phyloP scores from a whole-genome alignment of 2,329 filamentous ascomycete genomes.

The Biscogniauxia mediterranea region DNA sequence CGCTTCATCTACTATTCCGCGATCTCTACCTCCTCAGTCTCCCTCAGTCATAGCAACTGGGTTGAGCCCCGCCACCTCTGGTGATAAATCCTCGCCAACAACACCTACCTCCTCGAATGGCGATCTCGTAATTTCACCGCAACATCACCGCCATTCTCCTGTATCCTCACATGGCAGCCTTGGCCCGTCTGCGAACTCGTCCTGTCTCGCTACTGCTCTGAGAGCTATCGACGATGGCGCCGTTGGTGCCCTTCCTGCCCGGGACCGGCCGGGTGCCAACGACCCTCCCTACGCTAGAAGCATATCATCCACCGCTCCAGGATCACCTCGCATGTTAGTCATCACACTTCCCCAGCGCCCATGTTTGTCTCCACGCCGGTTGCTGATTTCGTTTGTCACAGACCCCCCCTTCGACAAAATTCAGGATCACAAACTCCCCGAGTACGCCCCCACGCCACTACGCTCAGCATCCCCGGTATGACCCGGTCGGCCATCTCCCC shows the following conservation, averaged over 20 bases:
- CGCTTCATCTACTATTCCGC: conserved; percentile 20
- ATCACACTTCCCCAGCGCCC: conserved; percentile 1
- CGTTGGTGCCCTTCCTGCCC: conserved; percentile 23
- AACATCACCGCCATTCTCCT: conserved; percentile 22
- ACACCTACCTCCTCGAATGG: conserved; percentile 24
- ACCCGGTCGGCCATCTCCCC: conserved; percentile 94
- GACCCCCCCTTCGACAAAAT: conserved; percentile 67
- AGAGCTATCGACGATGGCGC: conserved; percentile 44
- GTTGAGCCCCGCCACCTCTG: conserved; percentile 9
- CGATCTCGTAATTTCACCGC: conserved; percentile 15
- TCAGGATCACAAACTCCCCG: conserved; percentile 77
- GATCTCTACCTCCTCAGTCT: conserved; percentile 24
- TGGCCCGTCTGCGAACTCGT: conserved; percentile 31
- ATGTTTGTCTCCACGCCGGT: conserved; percentile 2
- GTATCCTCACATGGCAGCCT: conserved; percentile 29
- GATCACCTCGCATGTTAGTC: conserved; percentile 57
- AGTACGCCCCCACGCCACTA: conserved; percentile 81
- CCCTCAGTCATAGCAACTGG: conserved; percentile 11
- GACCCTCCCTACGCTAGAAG: conserved; percentile 57
- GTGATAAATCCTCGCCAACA: conserved; percentile 23
- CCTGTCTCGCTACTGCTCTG: conserved; percentile 42
- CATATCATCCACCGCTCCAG: conserved; percentile 57
- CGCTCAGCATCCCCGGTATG: conserved; percentile 93
- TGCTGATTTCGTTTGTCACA: conserved; percentile 34
- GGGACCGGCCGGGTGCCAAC: conserved; percentile 37